Conservation (phyloP, 257 asterid genomes). For the Forsythia suspensa region DNA sequence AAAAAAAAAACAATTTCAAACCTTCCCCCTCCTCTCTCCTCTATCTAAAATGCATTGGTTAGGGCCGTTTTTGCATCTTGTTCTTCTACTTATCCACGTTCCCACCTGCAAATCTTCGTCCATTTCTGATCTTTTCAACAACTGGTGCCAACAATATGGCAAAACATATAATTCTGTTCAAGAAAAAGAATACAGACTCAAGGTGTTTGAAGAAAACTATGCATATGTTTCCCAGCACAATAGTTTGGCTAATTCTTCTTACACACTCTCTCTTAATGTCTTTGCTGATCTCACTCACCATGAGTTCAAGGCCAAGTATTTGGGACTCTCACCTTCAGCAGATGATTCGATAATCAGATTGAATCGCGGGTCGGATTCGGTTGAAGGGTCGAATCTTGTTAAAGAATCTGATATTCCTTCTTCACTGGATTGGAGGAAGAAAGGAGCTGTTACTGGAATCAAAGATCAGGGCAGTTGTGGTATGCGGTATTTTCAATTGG, state of each 20-base stretch:
- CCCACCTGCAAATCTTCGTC: constrained; percentile 48
- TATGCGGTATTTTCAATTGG: constrained; percentile 27
- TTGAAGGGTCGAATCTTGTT: constrained; percentile 30
- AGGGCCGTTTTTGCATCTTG: constrained; percentile 28
- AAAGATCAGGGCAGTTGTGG: constrained; percentile 96
- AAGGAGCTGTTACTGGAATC: constrained; percentile 86
- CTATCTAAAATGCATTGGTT: constrained; percentile 44
- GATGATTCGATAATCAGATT: constrained; percentile 51
- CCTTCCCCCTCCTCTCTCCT: background rate
- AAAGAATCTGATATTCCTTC: constrained; percentile 49
- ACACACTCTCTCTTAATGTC: constrained; percentile 70
- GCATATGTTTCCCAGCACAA: constrained; percentile 54
- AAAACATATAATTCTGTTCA: constrained; percentile 65
- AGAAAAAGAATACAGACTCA: constrained; percentile 57
- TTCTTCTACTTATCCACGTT: constrained; percentile 34
- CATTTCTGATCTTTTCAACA: constrained; percentile 58
- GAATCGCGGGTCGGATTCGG: constrained; percentile 37
- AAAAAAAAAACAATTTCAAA: background rate
- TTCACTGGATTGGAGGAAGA: constrained; percentile 80
- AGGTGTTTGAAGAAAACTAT: constrained; percentile 64
- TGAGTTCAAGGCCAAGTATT: constrained; percentile 68
- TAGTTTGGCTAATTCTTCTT: constrained; percentile 47
- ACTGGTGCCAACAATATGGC: constrained; percentile 70
- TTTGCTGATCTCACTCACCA: constrained; percentile 88
- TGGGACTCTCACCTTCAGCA: constrained; percentile 66